Evolutionary conservation across 768 basidiomycete genomes (phyloP), one percentile per base, ranked within the genome.

Genomic region (Tricholoma matsutake): DNA sequence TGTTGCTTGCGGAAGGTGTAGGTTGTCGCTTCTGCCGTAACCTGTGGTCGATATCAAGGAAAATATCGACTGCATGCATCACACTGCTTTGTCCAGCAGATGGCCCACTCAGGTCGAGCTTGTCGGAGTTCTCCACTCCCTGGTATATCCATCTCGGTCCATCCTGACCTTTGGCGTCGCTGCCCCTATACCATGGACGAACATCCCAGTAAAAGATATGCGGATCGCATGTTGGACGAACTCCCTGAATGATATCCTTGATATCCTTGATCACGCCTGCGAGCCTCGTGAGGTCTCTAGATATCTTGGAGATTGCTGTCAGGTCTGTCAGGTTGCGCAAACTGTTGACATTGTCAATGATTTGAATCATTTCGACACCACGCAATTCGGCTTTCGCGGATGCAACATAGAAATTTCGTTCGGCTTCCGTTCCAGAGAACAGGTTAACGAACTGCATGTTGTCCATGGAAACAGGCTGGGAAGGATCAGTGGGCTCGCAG

Each of bases 51-150:
- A 97, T 88, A 62, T 94, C 91, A 53, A 93, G 83, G 79, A 93
- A 92, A 73, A 95, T 75, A 70, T 92, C 91, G 22, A 92, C 76
- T 8, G 91, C 88, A 65, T 88, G 92, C 80, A 99, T 94, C 58
- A 96, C 83, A 55, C 88, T 89, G 73, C 92, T 94, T 77, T 99
- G 96, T 1, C 96, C 96, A 1, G 94, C 96, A 9, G 92, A 94
- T 22, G 96, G 96, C 0, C 96, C 96, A 60, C 86, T 89, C 57
- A 87, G 82, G 63, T 89, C 86, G 41, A 92, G 83, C 55, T 76
- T 72, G 29, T 83, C 78, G 28, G 77, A 79, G 32, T 83, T 75
- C 5, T 80, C 79, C 7, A 92, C 85, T 0, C 92, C 94, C 68
- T 94, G 88, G 72, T 90, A 98, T 41, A 87, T 76, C 91, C 91